Conservation (phyloP, 495 filamentous ascomycete genomes). For the Durotheca rogersii region DNA sequence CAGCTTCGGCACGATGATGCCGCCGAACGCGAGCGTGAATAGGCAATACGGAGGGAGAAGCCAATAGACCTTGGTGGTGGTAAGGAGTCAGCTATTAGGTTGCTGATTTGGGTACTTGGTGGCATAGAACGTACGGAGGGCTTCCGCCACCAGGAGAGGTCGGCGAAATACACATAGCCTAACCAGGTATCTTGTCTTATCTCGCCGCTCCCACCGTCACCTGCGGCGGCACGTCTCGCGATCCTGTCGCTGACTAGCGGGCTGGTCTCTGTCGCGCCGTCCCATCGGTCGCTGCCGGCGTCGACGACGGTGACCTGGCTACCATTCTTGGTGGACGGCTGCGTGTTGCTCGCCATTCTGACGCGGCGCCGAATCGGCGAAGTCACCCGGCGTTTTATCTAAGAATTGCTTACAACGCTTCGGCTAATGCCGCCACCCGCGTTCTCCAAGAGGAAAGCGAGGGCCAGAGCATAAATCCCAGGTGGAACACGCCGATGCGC, state of each 20-base stretch:
- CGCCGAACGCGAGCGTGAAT: constrained; percentile 81
- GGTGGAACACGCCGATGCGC: too few relatives aligned
- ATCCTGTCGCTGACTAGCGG: constrained; percentile 37
- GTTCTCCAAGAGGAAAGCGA: too few relatives aligned
- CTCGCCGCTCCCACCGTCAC: constrained; percentile 7
- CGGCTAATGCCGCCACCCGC: background rate
- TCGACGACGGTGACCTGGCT: constrained; percentile 26
- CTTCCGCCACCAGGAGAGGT: constrained; percentile 66
- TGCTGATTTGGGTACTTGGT: background rate
- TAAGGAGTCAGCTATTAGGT: constrained; percentile 13
- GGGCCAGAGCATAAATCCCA: too few relatives aligned
- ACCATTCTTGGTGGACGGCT: constrained; percentile 4
- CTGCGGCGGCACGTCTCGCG: constrained; percentile 7
- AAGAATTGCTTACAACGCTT: background rate
- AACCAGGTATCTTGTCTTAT: constrained; percentile 36
- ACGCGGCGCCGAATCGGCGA: background rate
- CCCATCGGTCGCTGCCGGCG: constrained; percentile 13
- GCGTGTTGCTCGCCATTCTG: constrained; percentile 26
- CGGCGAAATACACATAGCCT: constrained; percentile 59
- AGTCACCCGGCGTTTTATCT: background rate
- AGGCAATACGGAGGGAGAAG: constrained; percentile 73
- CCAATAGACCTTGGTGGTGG: constrained; percentile 71
- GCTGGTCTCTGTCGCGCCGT: constrained; percentile 43
- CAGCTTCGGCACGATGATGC: constrained; percentile 72
- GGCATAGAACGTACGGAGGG: constrained; percentile 59